Percentiles rank a stretch among this genome's conserved stretches.
These are phyloP conservation scores for Primulina huaijiensis DNA, from an alignment of 257 asterid genomes.

Conservation along the genomic window DNA sequence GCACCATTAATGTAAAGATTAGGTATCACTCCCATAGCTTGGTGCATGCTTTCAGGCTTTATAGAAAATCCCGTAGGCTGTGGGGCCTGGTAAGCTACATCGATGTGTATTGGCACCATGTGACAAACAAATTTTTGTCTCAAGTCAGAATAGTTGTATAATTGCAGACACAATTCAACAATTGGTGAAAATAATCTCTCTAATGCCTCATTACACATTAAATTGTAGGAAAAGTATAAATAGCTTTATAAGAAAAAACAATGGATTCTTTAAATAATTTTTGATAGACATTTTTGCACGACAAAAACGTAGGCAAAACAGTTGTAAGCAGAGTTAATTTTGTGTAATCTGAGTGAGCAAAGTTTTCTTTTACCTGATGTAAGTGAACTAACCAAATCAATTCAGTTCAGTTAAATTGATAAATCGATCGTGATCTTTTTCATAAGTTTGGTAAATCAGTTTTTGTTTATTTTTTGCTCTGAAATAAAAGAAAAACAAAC, in stretches of 20 bases:
- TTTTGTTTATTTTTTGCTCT: too few species aligned
- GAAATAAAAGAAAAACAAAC: neutral
- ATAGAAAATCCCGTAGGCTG: conserved; percentile 43
- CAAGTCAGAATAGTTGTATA: neutral
- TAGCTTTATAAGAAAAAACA: too few species aligned
- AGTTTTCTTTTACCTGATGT: neutral
- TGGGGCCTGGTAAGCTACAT: conserved; percentile 39
- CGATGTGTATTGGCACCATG: conserved; percentile 45
- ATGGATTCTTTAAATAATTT: too few species aligned
- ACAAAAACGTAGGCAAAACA: neutral
- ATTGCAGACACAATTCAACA: conserved; percentile 2
- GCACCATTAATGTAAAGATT: conserved; percentile 47
- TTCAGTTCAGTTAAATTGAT: neutral
- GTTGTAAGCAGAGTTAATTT: neutral
- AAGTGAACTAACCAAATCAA: neutral
- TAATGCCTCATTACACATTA: neutral
- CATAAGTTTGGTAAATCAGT: too few species aligned
- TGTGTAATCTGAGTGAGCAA: neutral
- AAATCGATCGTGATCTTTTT: too few species aligned
- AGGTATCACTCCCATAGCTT: conserved; percentile 34
- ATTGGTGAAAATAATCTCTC: neutral
- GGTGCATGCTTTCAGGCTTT: conserved; percentile 57
- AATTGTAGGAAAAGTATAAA: neutral
- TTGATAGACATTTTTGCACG: neutral
- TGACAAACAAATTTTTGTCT: neutral